These are phyloP conservation scores for Rutidosis leptorrhynchoides DNA, from an alignment of 129 eudicot species.

Conservation along the genomic window DNA sequence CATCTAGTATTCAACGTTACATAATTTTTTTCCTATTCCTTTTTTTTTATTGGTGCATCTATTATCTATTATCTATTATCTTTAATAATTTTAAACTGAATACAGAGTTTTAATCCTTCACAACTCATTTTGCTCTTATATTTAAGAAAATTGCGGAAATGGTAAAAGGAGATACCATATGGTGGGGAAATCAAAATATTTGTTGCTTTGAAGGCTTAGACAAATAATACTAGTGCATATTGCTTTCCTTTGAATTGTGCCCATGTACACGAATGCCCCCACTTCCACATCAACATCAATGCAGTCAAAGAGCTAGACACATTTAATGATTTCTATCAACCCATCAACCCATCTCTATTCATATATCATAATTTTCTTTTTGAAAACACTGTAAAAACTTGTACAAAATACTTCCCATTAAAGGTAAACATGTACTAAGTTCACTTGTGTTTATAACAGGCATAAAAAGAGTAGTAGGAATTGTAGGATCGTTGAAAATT, in stretches of 20 bases:
- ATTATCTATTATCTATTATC: no score
- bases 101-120: no score
- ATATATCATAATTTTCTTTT: neutral
- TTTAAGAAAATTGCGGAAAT: slow-evolving; percentile 8
- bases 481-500: neutral
- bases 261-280: slow-evolving; percentile 31
- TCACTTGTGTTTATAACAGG: neutral
- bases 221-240: slow-evolving; percentile 24
- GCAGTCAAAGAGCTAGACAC: slow-evolving; percentile 35
- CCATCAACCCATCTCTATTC: slow-evolving; percentile 27
- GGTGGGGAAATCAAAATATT: slow-evolving; percentile 30
- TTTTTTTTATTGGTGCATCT: no score
- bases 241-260: slow-evolving; percentile 34
- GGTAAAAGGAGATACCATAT: slow-evolving; percentile 9
- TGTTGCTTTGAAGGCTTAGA: slow-evolving; percentile 40
- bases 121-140: no score
- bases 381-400: neutral
- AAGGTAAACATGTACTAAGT: neutral
- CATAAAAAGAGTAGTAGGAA: neutral
- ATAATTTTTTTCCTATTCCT: no score
- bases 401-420: neutral
- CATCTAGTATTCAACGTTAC: no score
- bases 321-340: slow-evolving; percentile 31
- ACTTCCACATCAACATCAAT: slow-evolving; percentile 20
- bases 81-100: no score